These are phyloP conservation scores for Serendipita indica DNA, from an alignment of 768 basidiomycete genomes.

Conservation along the genomic window DNA sequence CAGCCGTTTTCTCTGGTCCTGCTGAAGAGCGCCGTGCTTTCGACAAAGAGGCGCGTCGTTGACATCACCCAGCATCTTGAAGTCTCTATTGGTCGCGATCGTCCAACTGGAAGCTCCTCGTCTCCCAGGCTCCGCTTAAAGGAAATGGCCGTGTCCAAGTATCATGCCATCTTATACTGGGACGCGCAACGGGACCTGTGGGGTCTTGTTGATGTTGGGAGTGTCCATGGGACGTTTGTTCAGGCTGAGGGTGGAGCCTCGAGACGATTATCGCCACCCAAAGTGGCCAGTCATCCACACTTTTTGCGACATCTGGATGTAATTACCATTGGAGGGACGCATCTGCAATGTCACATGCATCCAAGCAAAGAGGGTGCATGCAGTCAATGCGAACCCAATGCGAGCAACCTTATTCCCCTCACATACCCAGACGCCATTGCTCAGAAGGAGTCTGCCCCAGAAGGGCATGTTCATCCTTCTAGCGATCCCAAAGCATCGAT, in stretches of 20 bases:
- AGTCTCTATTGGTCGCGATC: slow-evolving; percentile 62
- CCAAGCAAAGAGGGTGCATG: slow-evolving; percentile 40
- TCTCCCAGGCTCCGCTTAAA: slow-evolving; percentile 58
- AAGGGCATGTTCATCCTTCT: too few relatives aligned
- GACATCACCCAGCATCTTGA: slow-evolving; percentile 45
- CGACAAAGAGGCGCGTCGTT: slow-evolving; percentile 36
- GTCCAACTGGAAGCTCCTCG: slow-evolving; percentile 29
- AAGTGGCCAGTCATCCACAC: slow-evolving; percentile 54
- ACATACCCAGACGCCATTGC: slow-evolving; percentile 20
- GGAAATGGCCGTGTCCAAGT: slow-evolving; percentile 72
- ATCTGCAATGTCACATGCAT: slow-evolving; percentile 59
- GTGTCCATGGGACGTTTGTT: slow-evolving; percentile 69
- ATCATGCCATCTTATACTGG: slow-evolving; percentile 66
- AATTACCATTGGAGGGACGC: slow-evolving; percentile 54
- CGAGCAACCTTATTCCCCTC: slow-evolving; percentile 43
- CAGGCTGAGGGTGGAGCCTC: slow-evolving; percentile 17
- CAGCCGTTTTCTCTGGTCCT: slow-evolving; percentile 27
- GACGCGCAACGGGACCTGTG: slow-evolving; percentile 43
- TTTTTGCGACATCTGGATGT: slow-evolving; percentile 47
- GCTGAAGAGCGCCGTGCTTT: slow-evolving; percentile 30
- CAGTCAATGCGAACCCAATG: slow-evolving; percentile 39
- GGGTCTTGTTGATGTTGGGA: slow-evolving; percentile 73
- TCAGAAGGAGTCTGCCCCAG: slow-evolving; percentile 24
- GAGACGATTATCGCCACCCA: slow-evolving; percentile 38
- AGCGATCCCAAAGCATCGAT: background rate